Evolutionary conservation across 441 rosid genomes (phyloP).

Genomic region (Aleurites moluccanus): DNA sequence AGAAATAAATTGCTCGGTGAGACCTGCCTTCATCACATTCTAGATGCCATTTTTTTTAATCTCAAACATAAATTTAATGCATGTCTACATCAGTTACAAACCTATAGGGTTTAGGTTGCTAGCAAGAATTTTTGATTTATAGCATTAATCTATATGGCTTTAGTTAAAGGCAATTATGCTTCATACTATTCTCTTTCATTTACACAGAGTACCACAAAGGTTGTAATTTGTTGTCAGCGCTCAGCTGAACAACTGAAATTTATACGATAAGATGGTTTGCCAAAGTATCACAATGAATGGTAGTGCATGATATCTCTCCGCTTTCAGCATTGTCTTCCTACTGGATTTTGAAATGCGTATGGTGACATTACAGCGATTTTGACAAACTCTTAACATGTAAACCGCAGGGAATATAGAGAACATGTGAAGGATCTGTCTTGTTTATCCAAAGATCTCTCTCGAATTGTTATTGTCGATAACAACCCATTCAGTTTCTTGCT

Average conservation of each 20-base stretch:
- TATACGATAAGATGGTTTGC: neutral
- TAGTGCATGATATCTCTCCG: neutral
- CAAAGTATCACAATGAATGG: neutral
- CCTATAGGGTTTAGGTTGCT: neutral
- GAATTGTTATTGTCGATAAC: conserved; percentile 82
- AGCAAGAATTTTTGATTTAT: neutral
- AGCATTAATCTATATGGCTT: neutral
- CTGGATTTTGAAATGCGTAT: neutral
- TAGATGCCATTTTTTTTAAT: neutral
- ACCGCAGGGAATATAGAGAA: conserved; percentile 66
- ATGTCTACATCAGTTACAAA: neutral
- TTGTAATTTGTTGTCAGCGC: neutral
- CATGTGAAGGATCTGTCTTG: conserved; percentile 88
- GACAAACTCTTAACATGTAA: neutral
- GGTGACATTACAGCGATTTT: neutral
- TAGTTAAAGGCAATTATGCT: neutral
- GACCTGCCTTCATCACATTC: neutral
- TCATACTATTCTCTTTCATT: neutral
- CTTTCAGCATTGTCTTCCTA: neutral
- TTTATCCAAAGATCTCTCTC: conserved; percentile 58
- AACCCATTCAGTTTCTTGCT: conserved; percentile 90
- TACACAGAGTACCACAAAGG: no score
- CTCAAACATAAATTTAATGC: neutral
- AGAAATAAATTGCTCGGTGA: neutral
- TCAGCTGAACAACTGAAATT: neutral